Evolutionary conservation across 2,329 filamentous ascomycete genomes (phyloP).

Genomic region (Erysiphe pulchra): DNA sequence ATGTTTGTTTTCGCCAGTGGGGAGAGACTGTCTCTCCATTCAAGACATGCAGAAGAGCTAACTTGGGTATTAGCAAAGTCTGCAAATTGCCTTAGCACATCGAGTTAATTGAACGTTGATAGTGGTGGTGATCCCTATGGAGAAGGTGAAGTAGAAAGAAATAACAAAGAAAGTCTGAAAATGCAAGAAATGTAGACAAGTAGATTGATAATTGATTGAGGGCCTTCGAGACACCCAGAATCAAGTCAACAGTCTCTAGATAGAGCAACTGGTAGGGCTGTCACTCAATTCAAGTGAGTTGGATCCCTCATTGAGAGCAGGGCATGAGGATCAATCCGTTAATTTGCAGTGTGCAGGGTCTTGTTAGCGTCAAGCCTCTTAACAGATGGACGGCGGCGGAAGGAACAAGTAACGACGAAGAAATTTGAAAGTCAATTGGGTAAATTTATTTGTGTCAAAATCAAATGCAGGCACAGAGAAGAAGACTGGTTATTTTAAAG

Average conservation of each 20-base stretch:
- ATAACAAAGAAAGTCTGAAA: no score
- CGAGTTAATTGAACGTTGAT: no score
- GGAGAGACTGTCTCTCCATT: conserved; percentile 13
- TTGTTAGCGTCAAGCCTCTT: neutral
- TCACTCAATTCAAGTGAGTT: neutral
- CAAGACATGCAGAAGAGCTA: conserved; percentile 5
- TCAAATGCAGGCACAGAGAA: no score
- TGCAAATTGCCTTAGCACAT: no score
- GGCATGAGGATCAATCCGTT: neutral
- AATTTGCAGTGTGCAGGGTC: neutral
- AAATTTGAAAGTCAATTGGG: neutral
- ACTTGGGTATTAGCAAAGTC: no score
- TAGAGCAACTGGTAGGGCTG: neutral
- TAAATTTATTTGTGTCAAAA: no score
- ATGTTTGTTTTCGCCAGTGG: conserved; percentile 13
- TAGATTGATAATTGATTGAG: neutral
- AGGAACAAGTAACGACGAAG: neutral
- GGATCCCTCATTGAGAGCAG: neutral
- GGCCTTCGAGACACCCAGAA: neutral
- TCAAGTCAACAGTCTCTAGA: neutral
- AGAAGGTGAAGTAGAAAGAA: no score
- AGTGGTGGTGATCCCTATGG: no score
- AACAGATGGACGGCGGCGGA: neutral
- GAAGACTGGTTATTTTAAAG: no score
- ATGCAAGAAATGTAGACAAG: no score